A percentile compares a stretch with the other conserved stretches of the same genome.
phyloP scores from a whole-genome alignment of 306 rosid species.

The Prunus mira region DNA sequence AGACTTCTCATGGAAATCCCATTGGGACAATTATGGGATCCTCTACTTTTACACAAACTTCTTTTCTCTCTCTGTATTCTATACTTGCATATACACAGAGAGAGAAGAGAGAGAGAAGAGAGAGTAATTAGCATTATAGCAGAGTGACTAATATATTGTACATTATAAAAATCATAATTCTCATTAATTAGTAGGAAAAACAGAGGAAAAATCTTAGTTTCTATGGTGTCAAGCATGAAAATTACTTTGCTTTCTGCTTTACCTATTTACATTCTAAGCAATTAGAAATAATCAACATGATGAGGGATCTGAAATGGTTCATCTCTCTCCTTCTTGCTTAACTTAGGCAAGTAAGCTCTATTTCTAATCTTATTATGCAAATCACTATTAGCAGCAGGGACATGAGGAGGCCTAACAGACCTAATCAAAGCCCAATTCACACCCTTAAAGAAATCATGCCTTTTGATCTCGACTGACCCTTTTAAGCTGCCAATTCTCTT shows the following conservation, averaged over 20 bases:
- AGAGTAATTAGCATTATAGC: neutral
- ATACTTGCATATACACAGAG: neutral
- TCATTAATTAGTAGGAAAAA: conserved; percentile 32
- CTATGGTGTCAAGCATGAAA: conserved; percentile 13
- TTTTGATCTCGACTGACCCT: conserved; percentile 91
- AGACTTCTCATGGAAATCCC: conserved; percentile 70
- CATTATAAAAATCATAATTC: conserved; percentile 26
- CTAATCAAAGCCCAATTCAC: conserved; percentile 91
- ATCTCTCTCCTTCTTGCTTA: conserved; percentile 66
- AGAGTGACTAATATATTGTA: conserved; percentile 7
- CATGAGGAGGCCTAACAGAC: conserved; percentile 80
- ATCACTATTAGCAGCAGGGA: conserved; percentile 39
- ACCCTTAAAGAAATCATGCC: conserved; percentile 86
- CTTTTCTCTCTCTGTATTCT: conserved; percentile 23
- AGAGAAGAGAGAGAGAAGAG: no score
- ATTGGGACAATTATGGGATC: conserved; percentile 78
- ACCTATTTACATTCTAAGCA: conserved; percentile 29
- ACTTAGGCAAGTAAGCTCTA: conserved; percentile 60
- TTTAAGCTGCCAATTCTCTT: conserved; percentile 80
- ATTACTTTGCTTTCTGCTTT: conserved; percentile 22
- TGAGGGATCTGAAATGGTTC: conserved; percentile 74
- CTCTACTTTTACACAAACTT: conserved; percentile 46
- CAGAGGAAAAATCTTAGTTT: conserved; percentile 10
- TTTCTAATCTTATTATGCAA: conserved; percentile 42
- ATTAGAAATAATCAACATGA: conserved; percentile 72